A percentile compares a stretch with the other conserved stretches of the same genome.
phyloP scores from a whole-genome alignment of 371 early-diverging fungal genomes.

The Actinomucor elegans region DNA sequence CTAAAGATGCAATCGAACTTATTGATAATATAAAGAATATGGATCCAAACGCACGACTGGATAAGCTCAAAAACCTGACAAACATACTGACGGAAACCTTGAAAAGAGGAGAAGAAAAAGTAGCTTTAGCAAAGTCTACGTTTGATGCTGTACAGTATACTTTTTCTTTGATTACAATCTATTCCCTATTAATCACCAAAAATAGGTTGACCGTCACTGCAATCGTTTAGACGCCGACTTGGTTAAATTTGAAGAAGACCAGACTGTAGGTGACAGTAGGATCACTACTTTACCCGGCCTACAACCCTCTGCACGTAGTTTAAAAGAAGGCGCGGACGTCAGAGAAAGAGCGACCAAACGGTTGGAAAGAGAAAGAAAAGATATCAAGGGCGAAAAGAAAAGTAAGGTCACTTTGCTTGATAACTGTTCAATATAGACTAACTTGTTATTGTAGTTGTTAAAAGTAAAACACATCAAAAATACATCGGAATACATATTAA shows the following conservation, averaged over 20 bases:
- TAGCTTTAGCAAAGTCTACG: slow-evolving; percentile 83
- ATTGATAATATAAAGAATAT: slow-evolving; percentile 48
- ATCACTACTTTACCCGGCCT: slow-evolving; percentile 45
- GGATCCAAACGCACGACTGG: slow-evolving; percentile 54
- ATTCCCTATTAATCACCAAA: not conserved
- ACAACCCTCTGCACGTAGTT: slow-evolving; percentile 39
- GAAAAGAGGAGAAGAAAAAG: slow-evolving; percentile 89
- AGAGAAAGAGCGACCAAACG: slow-evolving; percentile 30
- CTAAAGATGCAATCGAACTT: slow-evolving; percentile 52
- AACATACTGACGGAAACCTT: slow-evolving; percentile 64
- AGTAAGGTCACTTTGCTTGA: slow-evolving; percentile 20
- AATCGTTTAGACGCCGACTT: slow-evolving; percentile 49
- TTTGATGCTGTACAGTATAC: slow-evolving; percentile 79
- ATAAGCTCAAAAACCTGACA: slow-evolving; percentile 59
- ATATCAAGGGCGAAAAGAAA: slow-evolving; percentile 35
- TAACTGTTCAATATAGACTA: not conserved
- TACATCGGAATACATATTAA: not conserved
- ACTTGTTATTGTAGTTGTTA: not conserved
- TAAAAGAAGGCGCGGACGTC: slow-evolving; percentile 28
- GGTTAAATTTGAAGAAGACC: slow-evolving; percentile 50
- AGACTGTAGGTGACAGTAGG: slow-evolving; percentile 31
- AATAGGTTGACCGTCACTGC: slow-evolving; percentile 37
- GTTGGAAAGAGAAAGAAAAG: slow-evolving; percentile 37
- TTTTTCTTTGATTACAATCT: not conserved
- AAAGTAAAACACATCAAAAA: slow-evolving; percentile 3